Base-by-base conservation (phyloP, 2,329 filamentous ascomycete species). In the Neophaeococcomyces mojaviensis region DNA sequence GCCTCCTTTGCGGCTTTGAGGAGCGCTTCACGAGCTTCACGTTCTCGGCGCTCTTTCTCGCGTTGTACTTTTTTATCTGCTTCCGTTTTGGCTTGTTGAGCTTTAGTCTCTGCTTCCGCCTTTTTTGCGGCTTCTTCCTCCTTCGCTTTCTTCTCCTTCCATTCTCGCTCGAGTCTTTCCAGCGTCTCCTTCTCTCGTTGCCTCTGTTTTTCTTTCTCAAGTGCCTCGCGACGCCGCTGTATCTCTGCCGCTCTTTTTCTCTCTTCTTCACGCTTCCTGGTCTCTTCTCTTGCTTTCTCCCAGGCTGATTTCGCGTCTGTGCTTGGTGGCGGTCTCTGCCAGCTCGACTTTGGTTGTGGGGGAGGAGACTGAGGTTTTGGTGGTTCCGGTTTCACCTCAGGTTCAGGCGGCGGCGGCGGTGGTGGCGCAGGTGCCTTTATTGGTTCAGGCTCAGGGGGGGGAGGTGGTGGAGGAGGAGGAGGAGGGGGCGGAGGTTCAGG, bases 31-130 rank as follows among this genome's bases (percentile, higher is more conserved):
- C 61, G 2, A 62, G 67, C 67, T 92, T 90, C 68, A 94, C 86
- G 59, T 92, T 84, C 54, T 86, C 83, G 41, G 88, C 83, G 47
- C 84, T 82, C 32, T 22, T 94, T 84, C 71, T 90, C 49, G 24
- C 42, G 20, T 40, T 34, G 32, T 38, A 41, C 12, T 37, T 16
- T 32, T 19, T 48, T 41, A 19, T 44, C 41, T 15, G 41, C 52
- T 39, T 52, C 52, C 28, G 52, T 50, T 31, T 49, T 49, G 16
- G 62, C 61, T 31, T 63, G 58, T 44, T 37, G 15, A 8, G 41
- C 41, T 26, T 44, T 44, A 32, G 16, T 10, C 12, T 48, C 51
- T 18, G 48, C 46, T 13, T 49, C 45, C 22, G 45, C 42, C n/a
- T 47, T 46, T 34, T 56, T 61, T 19, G 60, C 61, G 47, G 63